Evolutionary conservation across 768 basidiomycete species (phyloP), one percentile per base, ranked within the genome.

Genomic region (Amanita fuliginea): DNA sequence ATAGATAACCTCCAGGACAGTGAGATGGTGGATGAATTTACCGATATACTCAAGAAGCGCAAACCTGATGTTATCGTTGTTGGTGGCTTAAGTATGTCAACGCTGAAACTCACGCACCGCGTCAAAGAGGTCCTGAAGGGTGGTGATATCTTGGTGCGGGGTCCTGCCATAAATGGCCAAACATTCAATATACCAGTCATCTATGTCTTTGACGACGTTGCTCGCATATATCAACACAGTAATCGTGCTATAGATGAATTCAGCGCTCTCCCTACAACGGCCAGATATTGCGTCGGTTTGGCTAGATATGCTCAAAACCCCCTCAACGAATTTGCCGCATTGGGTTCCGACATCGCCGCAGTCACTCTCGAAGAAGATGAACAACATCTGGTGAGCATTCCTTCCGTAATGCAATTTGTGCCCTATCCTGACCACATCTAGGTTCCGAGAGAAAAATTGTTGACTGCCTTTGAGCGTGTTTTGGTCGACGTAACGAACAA

Each of bases 301-400:
- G 94, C 92, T 34, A 81, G 96, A 51, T 98, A 93, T 59, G 74
- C 79, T 4, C 96, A 98, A 66, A 95, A 82, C 59, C 96, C 96
- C 2, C 65, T 98, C 57, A 95, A 90, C 60, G 96, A 98, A 62
- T 94, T 88, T 61, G 86, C 89, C 14, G 90, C 94, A 1, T 69
- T 98, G 34, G 95, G 94, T 2, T 54, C 75, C 9, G 91, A 96
- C 64, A 81, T 98, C 44, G 69, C 80, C 2, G 83, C 90, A 4
- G 80, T 98, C 49, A 77, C 83, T 0, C 87, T 93, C 53, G 83
- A 89, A 53, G 82, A 91, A 21, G 81, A 92, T 43, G 79, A 80
- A 56, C 96, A 98, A 60, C 84, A 90, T 57, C 64, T 95, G 57
- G 93, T 92, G 54, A 59, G 77, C 63, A 36, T 26, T 26, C 33